Evolutionary conservation across 495 filamentous ascomycete species (phyloP), one percentile per base, ranked within the genome.

Genomic region (Aspergillus avenaceus): DNA sequence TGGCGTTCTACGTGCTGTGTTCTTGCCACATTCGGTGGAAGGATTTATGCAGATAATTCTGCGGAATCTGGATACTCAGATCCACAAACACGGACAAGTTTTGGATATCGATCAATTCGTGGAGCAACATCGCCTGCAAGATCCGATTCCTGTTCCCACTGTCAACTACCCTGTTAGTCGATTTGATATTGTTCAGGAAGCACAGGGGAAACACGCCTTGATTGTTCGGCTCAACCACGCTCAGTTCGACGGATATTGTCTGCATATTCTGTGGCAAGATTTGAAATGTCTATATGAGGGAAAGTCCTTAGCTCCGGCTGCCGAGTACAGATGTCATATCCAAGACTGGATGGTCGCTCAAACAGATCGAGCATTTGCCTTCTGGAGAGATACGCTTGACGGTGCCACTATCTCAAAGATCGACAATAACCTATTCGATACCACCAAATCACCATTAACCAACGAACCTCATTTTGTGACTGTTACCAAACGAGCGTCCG

Each of bases 101-200:
- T n/a, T n/a, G n/a, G 43, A 52, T n/a, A 62, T 68, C 11, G 50
- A 65, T 2, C 80, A 75, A 18, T 67, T 62, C 2, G 47, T 62
- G 12, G 56, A 64, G 12, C 54, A 34, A 34, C 29, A 5, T 47
- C 71, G 67, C 0, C 69, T 78, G 1, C 80, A 80, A 2, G 74
- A 76, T 19, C 69, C 76, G n/a, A n/a, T n/a, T n/a, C n/a, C n/a
- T n/a, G n/a, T n/a, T n/a, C n/a, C n/a, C n/a, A n/a, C n/a, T n/a
- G n/a, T n/a, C n/a, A n/a, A n/a, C n/a, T n/a, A n/a, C n/a, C n/a
- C n/a, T n/a, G n/a, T n/a, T n/a, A n/a, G n/a, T n/a, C n/a, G n/a
- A n/a, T n/a, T n/a, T n/a, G n/a, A n/a, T 0, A 80, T 82, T 36
- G 63, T 82, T 11, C 74, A 77, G 38, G 78, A 82, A 54, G 64